Conservation (phyloP, 495 filamentous ascomycete genomes). For the Glonium stellatum region DNA sequence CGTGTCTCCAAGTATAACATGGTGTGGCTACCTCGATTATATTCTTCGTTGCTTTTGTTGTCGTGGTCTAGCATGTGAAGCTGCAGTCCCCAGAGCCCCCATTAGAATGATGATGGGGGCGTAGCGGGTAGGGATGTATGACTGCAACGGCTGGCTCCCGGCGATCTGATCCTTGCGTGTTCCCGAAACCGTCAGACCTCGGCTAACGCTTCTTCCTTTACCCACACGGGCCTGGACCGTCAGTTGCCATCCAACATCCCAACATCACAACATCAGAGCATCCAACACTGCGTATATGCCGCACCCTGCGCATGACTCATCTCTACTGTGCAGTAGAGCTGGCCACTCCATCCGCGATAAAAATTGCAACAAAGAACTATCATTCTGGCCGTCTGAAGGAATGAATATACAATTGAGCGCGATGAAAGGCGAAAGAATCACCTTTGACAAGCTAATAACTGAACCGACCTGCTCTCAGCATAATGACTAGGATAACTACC, state of each 20-base stretch:
- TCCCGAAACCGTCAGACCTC: neutral
- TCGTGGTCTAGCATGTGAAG: constrained; percentile 4
- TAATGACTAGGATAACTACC: no score
- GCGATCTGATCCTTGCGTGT: neutral
- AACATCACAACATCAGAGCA: neutral
- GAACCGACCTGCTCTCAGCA: no score
- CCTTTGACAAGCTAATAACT: no score
- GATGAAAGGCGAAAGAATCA: no score
- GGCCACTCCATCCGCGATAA: no score
- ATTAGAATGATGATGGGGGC: neutral
- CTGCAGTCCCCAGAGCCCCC: neutral
- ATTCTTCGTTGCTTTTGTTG: neutral
- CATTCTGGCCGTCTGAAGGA: no score
- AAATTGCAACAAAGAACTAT: no score
- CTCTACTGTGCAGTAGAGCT: neutral
- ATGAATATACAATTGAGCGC: no score
- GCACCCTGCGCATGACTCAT: neutral
- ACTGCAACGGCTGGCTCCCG: neutral
- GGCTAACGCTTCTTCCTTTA: neutral
- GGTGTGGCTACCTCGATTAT: neutral
- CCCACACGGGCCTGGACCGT: no score
- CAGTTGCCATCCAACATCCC: neutral
- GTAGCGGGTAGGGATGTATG: no score
- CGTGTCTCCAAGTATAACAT: neutral
- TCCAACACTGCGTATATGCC: neutral